These are phyloP conservation scores for Rhododendron henanense DNA, from an alignment of 148 eudicot species.

Conservation along the genomic window DNA sequence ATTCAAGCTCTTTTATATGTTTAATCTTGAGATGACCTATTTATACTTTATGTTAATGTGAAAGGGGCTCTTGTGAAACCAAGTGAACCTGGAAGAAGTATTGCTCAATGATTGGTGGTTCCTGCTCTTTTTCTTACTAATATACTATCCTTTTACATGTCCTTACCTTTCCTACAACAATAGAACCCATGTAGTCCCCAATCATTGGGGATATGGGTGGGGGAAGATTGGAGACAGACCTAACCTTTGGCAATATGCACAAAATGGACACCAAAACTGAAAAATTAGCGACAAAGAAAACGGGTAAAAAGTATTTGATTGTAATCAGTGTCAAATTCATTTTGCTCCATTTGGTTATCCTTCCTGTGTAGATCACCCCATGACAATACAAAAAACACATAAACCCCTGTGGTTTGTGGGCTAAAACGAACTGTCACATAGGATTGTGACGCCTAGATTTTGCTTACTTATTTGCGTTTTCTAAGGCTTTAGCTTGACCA, in stretches of 20 bases:
- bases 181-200: no score
- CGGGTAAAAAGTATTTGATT: background rate
- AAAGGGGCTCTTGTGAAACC: background rate
- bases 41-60: background rate
- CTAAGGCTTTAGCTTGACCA: background rate
- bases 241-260: no score
- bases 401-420: background rate
- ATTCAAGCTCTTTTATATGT: background rate
- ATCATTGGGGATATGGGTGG: no score
- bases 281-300: background rate
- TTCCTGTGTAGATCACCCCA: background rate
- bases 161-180: background rate
- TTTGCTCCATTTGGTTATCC: background rate
- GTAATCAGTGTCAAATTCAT: background rate
- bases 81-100: background rate
- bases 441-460: background rate
- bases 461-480: background rate
- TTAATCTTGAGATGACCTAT: background rate
- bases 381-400: background rate
- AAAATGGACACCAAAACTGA: background rate
- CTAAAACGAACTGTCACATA: background rate
- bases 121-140: background rate
- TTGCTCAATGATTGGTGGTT: background rate
- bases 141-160: background rate
- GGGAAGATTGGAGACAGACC: no score